Evolutionary conservation across 331 rosid species (phyloP), one percentile per base, ranked within the genome.

Genomic region (Dryas integrifolia): DNA sequence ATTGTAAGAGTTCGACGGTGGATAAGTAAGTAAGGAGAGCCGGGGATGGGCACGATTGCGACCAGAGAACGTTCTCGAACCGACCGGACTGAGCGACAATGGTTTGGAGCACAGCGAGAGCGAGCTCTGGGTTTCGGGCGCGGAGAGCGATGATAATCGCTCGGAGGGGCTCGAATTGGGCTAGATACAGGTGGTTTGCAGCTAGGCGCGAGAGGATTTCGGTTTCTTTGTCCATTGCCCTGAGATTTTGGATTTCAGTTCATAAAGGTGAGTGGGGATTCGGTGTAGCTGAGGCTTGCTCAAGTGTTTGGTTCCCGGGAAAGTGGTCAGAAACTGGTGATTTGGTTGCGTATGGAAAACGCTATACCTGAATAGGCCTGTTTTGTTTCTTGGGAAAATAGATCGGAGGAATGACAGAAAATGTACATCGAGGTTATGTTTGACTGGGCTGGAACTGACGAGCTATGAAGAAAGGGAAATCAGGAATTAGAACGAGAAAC

Each of bases 111-210:
- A 94, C 83, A 52, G 83, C 80, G 50, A 91, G 90, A 35, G 98
- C 95, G 21, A 94, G 86, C 73, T 79, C 92, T 15, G 96, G 92
- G 76, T 81, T 79, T 2, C 91, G 90, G 15, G 88, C 77, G 9
- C 96, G 88, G 70, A 94, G 96, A 5, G 92, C 96, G 48, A 86
- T 76, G 60, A 94, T 78, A 62, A 87, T 80, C 26, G 96, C 97
- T 3, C 97, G 92, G 50, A 94, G 73, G 49, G 98, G 97, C 82
- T 91, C 97, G 78, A 89, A 94, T 80, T 91, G 96, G 18, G 91
- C 96, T 2, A 94, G 88, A 79, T 74, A 81, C 55, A 94, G 96
- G 68, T 94, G 96, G 80, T 94, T 94, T 2, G 96, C 96, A 9
- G 88, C 95, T 8, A 94, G 88, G 74, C 97, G 90, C 15, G 92